These are phyloP conservation scores for Scytalidium sp. DNA, from an alignment of 2,329 filamentous ascomycete genomes.

Conservation along the genomic window DNA sequence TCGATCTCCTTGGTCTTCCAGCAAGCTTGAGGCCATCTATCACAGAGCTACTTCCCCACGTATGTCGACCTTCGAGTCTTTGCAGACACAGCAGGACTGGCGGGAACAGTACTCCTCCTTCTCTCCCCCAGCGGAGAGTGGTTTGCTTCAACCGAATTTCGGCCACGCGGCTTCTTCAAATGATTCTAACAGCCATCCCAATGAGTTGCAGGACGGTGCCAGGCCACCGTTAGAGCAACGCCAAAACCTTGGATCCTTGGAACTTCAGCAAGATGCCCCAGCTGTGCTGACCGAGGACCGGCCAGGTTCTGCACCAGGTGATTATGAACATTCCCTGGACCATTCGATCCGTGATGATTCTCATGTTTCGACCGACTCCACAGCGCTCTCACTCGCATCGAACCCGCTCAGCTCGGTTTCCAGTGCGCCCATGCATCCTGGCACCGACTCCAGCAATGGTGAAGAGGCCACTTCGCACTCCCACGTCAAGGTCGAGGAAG, in stretches of 20 bases:
- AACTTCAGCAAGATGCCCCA: slow-evolving; percentile 16
- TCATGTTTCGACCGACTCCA: slow-evolving; percentile 36
- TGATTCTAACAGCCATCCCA: slow-evolving; percentile 15
- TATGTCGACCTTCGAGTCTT: slow-evolving; percentile 33
- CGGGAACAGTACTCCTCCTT: slow-evolving; percentile 31
- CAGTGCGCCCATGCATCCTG: slow-evolving; percentile 33
- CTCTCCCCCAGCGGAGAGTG: slow-evolving; percentile 24
- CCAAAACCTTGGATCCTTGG: slow-evolving; percentile 23
- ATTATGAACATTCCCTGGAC: slow-evolving; percentile 16
- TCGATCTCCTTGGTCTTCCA: slow-evolving; percentile 34
- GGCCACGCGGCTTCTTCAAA: slow-evolving; percentile 22
- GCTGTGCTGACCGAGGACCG: slow-evolving; percentile 21
- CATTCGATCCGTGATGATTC: slow-evolving; percentile 38
- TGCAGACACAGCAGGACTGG: slow-evolving; percentile 32
- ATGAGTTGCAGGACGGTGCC: slow-evolving; percentile 13
- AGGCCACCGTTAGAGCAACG: slow-evolving; percentile 26
- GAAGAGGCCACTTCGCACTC: slow-evolving; percentile 40
- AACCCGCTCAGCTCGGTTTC: slow-evolving; percentile 39
- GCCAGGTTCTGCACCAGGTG: slow-evolving; percentile 26
- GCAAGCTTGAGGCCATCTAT: slow-evolving; percentile 30
- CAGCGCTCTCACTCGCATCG: slow-evolving; percentile 36
- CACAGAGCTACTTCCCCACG: slow-evolving; percentile 29
- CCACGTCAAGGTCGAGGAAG: slow-evolving; percentile 28
- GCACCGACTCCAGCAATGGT: slow-evolving; percentile 34
- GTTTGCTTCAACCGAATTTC: slow-evolving; percentile 21